A percentile compares a stretch with the other conserved stretches of the same genome.
Evolutionary conservation across 495 filamentous ascomycete species (phyloP).

Genomic region (Monascus purpureus): DNA sequence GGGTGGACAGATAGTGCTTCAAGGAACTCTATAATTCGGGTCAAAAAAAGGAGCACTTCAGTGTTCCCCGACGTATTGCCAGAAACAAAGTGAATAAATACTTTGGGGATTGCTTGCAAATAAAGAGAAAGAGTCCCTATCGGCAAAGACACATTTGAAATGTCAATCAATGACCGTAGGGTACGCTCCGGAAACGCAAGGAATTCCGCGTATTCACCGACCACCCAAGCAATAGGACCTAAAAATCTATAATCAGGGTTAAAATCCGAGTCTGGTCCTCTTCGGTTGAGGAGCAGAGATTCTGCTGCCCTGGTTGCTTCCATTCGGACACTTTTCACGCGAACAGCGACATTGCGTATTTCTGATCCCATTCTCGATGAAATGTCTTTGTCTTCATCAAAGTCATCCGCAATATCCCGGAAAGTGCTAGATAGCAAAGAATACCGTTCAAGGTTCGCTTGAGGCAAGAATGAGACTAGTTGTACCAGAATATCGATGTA

Average conservation of each 20-base stretch:
- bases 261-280: constrained; percentile 32
- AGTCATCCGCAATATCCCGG: constrained; percentile 7
- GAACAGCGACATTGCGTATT: constrained; percentile 78
- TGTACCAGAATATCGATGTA: constrained; percentile 78
- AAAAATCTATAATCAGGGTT: constrained; percentile 45
- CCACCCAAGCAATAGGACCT: constrained; percentile 63
- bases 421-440: constrained; percentile 8
- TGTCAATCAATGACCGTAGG: constrained; percentile 58
- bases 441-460: constrained; percentile 9
- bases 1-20: constrained; percentile 68
- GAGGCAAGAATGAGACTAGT: constrained; percentile 55
- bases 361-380: constrained; percentile 67
- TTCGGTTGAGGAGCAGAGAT: constrained; percentile 43
- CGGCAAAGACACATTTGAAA: constrained; percentile 43
- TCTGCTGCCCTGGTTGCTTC: constrained; percentile 78
- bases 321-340: constrained; percentile 64
- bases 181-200: constrained; percentile 50
- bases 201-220: constrained; percentile 68
- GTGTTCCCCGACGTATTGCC: constrained; percentile 43
- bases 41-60: constrained; percentile 58
- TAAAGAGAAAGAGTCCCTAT: constrained; percentile 55
- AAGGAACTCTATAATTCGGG: constrained; percentile 64
- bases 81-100: constrained; percentile 54
- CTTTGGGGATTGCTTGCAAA: constrained; percentile 76
- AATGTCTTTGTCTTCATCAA: constrained; percentile 23